Base-by-base conservation (phyloP, 257 asterid species). In the Fraxinus pennsylvanica region DNA sequence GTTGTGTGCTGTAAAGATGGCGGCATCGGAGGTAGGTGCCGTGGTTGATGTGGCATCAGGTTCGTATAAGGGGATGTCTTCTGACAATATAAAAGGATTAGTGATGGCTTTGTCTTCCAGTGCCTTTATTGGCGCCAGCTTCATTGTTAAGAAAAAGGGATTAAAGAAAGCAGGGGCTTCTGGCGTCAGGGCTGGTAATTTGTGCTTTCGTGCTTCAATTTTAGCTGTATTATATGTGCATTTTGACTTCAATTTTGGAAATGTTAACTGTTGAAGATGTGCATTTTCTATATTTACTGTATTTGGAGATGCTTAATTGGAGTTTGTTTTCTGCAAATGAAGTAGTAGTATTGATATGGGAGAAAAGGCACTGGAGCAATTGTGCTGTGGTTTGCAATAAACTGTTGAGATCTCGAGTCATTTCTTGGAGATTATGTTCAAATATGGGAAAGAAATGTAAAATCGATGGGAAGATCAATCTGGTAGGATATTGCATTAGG, bases 61-160 rank as follows among this genome's bases (percentile, higher is more conserved):
- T 78, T 83, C 90, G 8, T 91, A 90, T 74, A 89, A 69, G 86
- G 97, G 96, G 35, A 92, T 91, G 92, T 91, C 97, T 6, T 86
- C 94, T 25, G 97, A 91, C 57, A 92, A 92, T 79, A 81, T 91
- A 0, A 92, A 92, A 85, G 97, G 97, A 13, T 83, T 92, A 85
- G 85, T 91, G 45, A 83, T 92, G 61, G 97, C 91, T 45, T 85
- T 92, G 86, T 92, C 97, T 66, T 92, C 97, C 82, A 91, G 97
- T 73, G 35, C 89, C 69, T 92, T 92, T 74, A 92, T 92, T 68
- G 97, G 97, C 9, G 92, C 94, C 54, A 92, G 97, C 93, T 92
- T 92, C 88, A 92, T 92, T 78, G 96, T 92, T 77, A 92, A 92
- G 97, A 92, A 92, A 78, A 92, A 92, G 75, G 97, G 97, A 17